Conservation (phyloP, 805 yeast species). For the Barnettozyma wickerhamii region DNA sequence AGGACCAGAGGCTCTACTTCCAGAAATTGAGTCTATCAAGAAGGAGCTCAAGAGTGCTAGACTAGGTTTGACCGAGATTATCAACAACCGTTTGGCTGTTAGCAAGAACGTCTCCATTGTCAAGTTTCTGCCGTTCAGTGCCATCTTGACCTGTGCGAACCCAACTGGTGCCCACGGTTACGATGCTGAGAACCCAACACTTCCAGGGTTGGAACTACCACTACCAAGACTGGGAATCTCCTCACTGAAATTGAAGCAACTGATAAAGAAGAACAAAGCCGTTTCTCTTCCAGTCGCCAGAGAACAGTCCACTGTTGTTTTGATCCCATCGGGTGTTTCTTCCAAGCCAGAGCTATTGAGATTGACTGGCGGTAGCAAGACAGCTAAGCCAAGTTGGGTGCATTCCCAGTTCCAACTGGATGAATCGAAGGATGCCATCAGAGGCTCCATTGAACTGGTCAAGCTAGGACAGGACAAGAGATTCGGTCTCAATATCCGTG, state of each 20-base stretch:
- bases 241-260: conserved; percentile 59
- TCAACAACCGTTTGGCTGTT: conserved; percentile 74
- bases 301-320: conserved; percentile 70
- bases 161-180: conserved; percentile 64
- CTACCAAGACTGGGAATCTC: conserved; percentile 71
- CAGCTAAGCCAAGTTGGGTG: conserved; percentile 78
- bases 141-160: conserved; percentile 57
- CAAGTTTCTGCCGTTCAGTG: conserved; percentile 67
- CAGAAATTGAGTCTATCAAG: conserved; percentile 38
- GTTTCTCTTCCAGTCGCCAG: conserved; percentile 62
- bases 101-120: conserved; percentile 70
- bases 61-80: conserved; percentile 75
- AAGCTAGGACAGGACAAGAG: conserved; percentile 61
- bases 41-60: conserved; percentile 57
- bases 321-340: conserved; percentile 42
- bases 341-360: conserved; percentile 58
- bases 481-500: conserved; percentile 64
- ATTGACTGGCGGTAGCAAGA: conserved; percentile 72
- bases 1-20: conserved; percentile 26
- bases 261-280: conserved; percentile 46
- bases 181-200: conserved; percentile 59
- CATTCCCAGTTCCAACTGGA: conserved; percentile 71
- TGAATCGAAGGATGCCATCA: conserved; percentile 36
- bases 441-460: conserved; percentile 50
- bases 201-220: conserved; percentile 74